Base-by-base conservation (phyloP, 345 rosid species). In the Euphorbia lathyris region DNA sequence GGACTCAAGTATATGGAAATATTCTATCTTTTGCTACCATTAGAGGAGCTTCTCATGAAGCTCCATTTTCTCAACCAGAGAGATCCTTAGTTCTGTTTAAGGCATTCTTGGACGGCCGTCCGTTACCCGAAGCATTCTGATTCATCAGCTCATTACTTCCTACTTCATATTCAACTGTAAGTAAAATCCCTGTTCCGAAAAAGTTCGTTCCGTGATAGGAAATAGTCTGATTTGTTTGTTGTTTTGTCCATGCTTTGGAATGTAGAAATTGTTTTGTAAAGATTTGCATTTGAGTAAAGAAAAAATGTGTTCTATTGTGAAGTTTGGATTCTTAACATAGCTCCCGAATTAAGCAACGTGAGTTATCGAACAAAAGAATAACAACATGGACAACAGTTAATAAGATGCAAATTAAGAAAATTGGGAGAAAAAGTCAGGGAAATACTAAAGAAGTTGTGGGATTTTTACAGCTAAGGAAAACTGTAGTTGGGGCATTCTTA, bases 401-500 rank as follows among this genome's bases (percentile, higher is more conserved):
- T 13, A 9, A 53, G 16, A 4, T 25, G 22, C 19, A 36, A 63
- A 29, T 23, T 17, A 16, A 36, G 19, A 50, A 23, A 27, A 40
- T 12, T n/a, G n/a, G n/a, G n/a, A n/a, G n/a, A 34, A 34, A 12
- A 5, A 58, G 17, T 68, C 63, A 68, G 29, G 72, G 58, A 68
- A 68, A 61, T 25, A 63, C 27, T 27, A 65, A 57, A 42, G 72
- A 57, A 16, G 43, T 56, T 23, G 25, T 23, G 19, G 25, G 27
- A 29, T 7, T 65, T 47, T 47, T 27, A 47, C 23, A 47, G 26
- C 40, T 27, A 17, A 68, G 65, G 56, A 84, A 36, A 62, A 85
- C 64, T 58, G 84, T 78, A 72, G 68, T 65, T 57, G 97, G 99
- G 63, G 96, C 89, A 78, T 91, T 78, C 82, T 86, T 71, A 94